These are phyloP conservation scores for Dryas drummondii DNA, from an alignment of 306 rosid genomes.

Conservation along the genomic window DNA sequence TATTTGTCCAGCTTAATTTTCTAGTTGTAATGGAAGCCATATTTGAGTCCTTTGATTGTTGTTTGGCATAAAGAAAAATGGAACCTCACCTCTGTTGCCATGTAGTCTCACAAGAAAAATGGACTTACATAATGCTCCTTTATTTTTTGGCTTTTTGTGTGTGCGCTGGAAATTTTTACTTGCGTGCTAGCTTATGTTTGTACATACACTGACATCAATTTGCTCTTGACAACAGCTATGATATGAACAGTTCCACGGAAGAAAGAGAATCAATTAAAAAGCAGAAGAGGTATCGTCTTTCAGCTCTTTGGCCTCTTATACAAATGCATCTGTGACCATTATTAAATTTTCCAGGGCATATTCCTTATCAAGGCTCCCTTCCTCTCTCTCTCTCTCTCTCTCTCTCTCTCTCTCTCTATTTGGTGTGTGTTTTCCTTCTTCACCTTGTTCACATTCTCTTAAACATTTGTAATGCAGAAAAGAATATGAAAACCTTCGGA, in stretches of 20 bases:
- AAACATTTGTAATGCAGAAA: conserved; percentile 11
- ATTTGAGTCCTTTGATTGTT: background rate
- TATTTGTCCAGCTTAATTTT: background rate
- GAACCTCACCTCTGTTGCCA: background rate
- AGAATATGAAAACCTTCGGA: conserved; percentile 25
- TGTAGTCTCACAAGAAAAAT: conserved; percentile 3
- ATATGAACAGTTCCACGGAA: conserved; percentile 26
- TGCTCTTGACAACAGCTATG: conserved; percentile 22
- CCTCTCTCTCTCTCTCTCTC: too few relatives aligned
- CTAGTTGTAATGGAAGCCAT: background rate
- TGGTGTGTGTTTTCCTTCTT: background rate
- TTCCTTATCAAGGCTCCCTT: background rate
- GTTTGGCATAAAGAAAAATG: background rate
- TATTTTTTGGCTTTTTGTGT: background rate
- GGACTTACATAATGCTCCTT: background rate
- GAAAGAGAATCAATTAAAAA: conserved; percentile 19
- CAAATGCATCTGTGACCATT: background rate
- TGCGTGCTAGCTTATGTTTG: background rate
- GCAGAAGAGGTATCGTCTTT: conserved; percentile 19
- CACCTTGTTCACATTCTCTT: background rate
- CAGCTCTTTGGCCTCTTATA: background rate
- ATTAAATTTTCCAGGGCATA: background rate
- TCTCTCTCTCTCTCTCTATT: background rate
- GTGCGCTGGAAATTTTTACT: background rate
- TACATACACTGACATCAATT: background rate